Percentiles rank a stretch among this genome's conserved stretches.
These are phyloP conservation scores for Vitis riparia DNA, from an alignment of 164 flowering plant species.

Conservation along the genomic window DNA sequence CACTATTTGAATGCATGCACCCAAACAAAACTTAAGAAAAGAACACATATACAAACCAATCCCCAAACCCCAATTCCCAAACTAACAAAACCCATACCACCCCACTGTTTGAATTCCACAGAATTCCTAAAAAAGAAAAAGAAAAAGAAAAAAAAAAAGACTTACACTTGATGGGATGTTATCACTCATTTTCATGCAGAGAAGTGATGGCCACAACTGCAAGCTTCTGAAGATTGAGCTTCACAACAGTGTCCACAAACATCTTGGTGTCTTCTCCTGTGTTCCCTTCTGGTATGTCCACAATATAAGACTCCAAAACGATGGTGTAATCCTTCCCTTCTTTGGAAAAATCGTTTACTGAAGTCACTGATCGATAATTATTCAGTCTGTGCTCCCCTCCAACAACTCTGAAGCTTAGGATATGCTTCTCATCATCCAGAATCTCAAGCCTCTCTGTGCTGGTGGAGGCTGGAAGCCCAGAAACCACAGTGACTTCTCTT, in stretches of 20 bases:
- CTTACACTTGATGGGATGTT: background rate
- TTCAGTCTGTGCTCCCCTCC: slow-evolving; percentile 76
- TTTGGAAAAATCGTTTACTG: slow-evolving; percentile 52
- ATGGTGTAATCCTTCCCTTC: slow-evolving; percentile 53
- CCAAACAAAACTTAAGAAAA: background rate
- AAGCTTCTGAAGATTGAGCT: slow-evolving; percentile 70
- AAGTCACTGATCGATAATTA: slow-evolving; percentile 66
- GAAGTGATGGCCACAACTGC: slow-evolving; percentile 50
- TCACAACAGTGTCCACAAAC: slow-evolving; percentile 76
- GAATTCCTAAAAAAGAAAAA: background rate
- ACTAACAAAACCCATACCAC: background rate
- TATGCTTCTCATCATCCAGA: slow-evolving; percentile 61
- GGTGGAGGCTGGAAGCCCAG: slow-evolving; percentile 78
- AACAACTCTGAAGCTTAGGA: slow-evolving; percentile 70
- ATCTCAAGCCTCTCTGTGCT: slow-evolving; percentile 77
- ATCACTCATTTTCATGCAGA: slow-evolving; percentile 18
- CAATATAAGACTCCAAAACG: slow-evolving; percentile 70
- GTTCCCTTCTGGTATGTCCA: slow-evolving; percentile 82
- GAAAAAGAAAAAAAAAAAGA: background rate
- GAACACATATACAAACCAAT: background rate
- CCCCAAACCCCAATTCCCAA: background rate
- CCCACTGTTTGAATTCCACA: background rate
- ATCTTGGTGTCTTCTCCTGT: slow-evolving; percentile 76
- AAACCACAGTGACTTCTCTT: slow-evolving; percentile 65
- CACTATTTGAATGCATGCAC: background rate